These are phyloP conservation scores for Patellaria atrata DNA, from an alignment of 495 filamentous ascomycete species.

Conservation along the genomic window DNA sequence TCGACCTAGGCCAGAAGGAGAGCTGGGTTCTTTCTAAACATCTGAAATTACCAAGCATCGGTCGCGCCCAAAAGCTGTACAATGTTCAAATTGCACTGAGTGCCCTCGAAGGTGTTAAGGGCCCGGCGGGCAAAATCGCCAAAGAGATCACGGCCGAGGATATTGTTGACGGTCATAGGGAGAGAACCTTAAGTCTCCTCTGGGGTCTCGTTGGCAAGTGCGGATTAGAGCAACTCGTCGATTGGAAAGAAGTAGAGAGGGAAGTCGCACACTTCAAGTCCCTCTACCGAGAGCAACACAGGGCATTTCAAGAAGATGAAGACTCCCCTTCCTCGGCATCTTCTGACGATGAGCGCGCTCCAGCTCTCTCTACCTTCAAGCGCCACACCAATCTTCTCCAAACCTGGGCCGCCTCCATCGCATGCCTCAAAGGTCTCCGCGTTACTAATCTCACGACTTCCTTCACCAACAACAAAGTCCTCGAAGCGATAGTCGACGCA, in stretches of 20 bases:
- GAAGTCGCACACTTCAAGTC: slow-evolving; percentile 30
- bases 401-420: slow-evolving; percentile 40
- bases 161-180: slow-evolving; percentile 52
- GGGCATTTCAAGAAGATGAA: too few species aligned
- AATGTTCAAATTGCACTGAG: slow-evolving; percentile 46
- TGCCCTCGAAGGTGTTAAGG: slow-evolving; percentile 33
- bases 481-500: slow-evolving; percentile 44
- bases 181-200: slow-evolving; percentile 49
- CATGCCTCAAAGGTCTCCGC: slow-evolving; percentile 30
- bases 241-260: slow-evolving; percentile 38
- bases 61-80: slow-evolving; percentile 43
- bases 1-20: slow-evolving; percentile 17
- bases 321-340: slow-evolving; percentile 7
- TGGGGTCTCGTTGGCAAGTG: slow-evolving; percentile 47
- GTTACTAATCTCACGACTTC: slow-evolving; percentile 45
- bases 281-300: slow-evolving; percentile 19
- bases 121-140: slow-evolving; percentile 23
- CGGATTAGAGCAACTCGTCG: slow-evolving; percentile 39
- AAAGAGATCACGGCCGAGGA: slow-evolving; percentile 40
- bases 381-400: slow-evolving; percentile 33
- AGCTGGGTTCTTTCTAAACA: slow-evolving; percentile 39
- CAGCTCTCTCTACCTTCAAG: slow-evolving; percentile 18
- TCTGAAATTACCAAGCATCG: slow-evolving; percentile 44
- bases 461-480: slow-evolving; percentile 43
- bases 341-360: slow-evolving; percentile 11